phyloP scores from a whole-genome alignment of 345 rosid species.

The Anacardium occidentale region DNA sequence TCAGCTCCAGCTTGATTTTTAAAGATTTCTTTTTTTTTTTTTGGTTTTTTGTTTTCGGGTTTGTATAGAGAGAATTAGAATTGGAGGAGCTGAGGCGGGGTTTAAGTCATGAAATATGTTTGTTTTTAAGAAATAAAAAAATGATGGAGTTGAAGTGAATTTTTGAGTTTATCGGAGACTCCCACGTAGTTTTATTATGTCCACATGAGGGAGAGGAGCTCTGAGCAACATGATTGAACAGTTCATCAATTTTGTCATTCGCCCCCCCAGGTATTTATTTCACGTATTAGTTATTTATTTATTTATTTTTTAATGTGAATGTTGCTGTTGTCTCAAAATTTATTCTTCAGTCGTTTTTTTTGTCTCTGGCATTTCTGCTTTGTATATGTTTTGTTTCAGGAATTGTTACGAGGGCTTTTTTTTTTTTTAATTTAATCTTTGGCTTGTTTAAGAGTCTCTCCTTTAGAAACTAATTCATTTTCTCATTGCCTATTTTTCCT shows the following conservation, averaged over 20 bases:
- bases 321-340: not conserved
- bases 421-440: no score
- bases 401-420: no score
- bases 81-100: not conserved
- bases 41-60: no score
- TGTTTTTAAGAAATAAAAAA: not conserved
- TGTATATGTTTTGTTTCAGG: no score
- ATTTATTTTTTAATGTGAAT: not conserved
- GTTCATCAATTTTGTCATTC: constrained; percentile 95
- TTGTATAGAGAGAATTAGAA: no score
- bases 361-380: no score
- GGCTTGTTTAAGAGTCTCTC: no score
- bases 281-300: not conserved
- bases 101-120: not conserved
- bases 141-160: constrained; percentile 20
- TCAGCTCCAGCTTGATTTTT: constrained; percentile 4
- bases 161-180: constrained; percentile 15
- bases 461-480: no score
- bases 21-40: not conserved
- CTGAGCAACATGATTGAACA: constrained; percentile 71
- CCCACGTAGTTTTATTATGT: not conserved
- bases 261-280: constrained; percentile 99
- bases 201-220: constrained; percentile 18
- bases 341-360: not conserved
- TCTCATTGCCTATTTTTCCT: no score